Base-by-base conservation (phyloP, 805 yeast species). In the Grigorovia humatica region DNA sequence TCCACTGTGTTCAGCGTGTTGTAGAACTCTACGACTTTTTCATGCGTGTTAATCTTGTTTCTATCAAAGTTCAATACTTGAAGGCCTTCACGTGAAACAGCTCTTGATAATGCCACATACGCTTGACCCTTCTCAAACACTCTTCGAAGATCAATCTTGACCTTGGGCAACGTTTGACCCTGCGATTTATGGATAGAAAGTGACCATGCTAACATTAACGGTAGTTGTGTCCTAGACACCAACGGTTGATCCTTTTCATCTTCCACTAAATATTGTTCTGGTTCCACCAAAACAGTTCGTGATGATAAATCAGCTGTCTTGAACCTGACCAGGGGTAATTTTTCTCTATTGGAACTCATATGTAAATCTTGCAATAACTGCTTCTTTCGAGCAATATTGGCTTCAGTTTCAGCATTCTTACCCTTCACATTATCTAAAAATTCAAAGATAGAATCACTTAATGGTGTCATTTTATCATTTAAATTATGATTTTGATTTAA, bases 191-290 rank as follows among this genome's bases (percentile, higher is more conserved):
- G 99, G 46, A 93, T 90, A 0, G 97, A 89, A 45, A 93, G 68
- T 0, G 99, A 89, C 97, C 98, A 93, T 0, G 99, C 96, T n/a
- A 90, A 71, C 59, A 91, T 82, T 50, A 93, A 70, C 0, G 99
- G 99, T 1, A 93, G 58, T 62, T 93, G 99, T 0, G 75, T 73
- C 59, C 97, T 74, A 1, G 84, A 74, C 0, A 87, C 96, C 13
- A 88, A 57, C 0, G 83, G 79, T 9, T 73, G 73, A 19, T 84
- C 88, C 23, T 74, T 70, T 49, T 85, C 88, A 66, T 88, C 95
- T 56, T 83, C 91, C 20, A 87, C 73, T 0, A 75, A 76, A 88
- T 96, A 91, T 13, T 74, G 74, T 63, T 91, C 98, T 0, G 90
- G 88, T 55, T 81, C 85, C 2, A 89, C 85, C 12, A 90, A 67